Percentiles rank a stretch among this genome's conserved stretches.
These are phyloP conservation scores for Fusarium napiforme DNA, from an alignment of 2,329 filamentous ascomycete genomes.

Conservation along the genomic window DNA sequence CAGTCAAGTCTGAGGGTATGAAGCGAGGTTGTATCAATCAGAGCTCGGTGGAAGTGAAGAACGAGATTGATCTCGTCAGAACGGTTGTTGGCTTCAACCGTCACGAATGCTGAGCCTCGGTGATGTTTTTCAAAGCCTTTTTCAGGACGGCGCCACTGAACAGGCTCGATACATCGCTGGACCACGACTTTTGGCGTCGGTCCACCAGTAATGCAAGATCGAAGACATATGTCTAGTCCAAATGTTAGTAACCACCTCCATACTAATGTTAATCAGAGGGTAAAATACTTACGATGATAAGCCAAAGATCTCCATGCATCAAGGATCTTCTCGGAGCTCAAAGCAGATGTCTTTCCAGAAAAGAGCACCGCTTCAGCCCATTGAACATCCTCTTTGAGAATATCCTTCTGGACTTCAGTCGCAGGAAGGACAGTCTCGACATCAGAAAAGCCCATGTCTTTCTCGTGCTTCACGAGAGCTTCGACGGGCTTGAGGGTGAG, in stretches of 20 bases:
- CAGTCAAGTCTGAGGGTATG: constrained; percentile 7
- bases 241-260: neutral
- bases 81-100: neutral
- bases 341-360: neutral
- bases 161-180: neutral
- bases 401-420: constrained; percentile 12
- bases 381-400: constrained; percentile 10
- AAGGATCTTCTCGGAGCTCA: neutral
- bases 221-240: neutral
- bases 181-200: neutral
- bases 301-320: constrained; percentile 7
- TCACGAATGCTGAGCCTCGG: neutral
- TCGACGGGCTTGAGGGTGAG: neutral
- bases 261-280: no score
- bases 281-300: constrained; percentile 5
- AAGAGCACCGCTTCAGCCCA: constrained; percentile 15
- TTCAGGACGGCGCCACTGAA: constrained; percentile 1
- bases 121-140: neutral
- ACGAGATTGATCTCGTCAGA: neutral
- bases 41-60: constrained; percentile 2
- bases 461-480: neutral
- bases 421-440: constrained; percentile 4
- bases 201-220: neutral
- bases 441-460: neutral
- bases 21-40: neutral